Percentiles rank a stretch among this genome's conserved stretches.
Evolutionary conservation across 164 flowering plant genomes (phyloP).

Genomic region (Chloranthus sessilifolius): DNA sequence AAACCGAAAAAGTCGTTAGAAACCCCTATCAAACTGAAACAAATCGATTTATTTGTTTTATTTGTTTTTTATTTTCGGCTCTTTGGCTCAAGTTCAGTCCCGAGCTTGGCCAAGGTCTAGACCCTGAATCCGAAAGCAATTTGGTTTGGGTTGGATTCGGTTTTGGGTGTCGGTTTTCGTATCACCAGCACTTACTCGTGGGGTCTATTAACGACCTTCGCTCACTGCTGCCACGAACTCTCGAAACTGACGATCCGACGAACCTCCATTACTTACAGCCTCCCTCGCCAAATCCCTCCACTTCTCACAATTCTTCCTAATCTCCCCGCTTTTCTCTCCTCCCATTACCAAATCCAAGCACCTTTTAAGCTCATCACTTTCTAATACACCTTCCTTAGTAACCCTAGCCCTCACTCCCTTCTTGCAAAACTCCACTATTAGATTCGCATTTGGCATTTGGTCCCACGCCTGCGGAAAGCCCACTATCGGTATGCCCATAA

Average conservation of each 20-base stretch:
- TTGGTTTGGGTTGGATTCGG: no score
- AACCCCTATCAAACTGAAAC: no score
- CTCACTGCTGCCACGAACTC: conserved; percentile 3
- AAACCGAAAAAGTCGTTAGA: no score
- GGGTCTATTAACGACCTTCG: no score
- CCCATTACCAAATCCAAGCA: conserved; percentile 28
- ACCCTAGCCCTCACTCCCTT: conserved; percentile 20
- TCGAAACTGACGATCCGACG: conserved; percentile 1
- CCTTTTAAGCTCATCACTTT: conserved; percentile 5
- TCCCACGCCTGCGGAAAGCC: conserved; percentile 16
- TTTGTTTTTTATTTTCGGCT: no score
- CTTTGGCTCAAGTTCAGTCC: no score
- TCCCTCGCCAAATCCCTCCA: conserved; percentile 4
- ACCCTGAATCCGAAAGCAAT: no score
- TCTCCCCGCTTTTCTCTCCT: conserved; percentile 2
- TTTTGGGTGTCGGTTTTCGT: no score
- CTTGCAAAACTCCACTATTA: conserved; percentile 33
- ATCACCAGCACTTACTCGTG: no score
- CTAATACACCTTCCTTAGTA: neutral
- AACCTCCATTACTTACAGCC: conserved; percentile 8
- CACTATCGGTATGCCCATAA: conserved; percentile 43
- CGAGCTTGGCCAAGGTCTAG: no score
- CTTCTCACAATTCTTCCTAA: conserved; percentile 5
- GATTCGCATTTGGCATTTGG: conserved; percentile 2
- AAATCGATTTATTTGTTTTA: no score